Evolutionary conservation across 371 early-diverging fungal genomes (phyloP), one percentile per base, ranked within the genome.

Genomic region (Mucor circinelloides): DNA sequence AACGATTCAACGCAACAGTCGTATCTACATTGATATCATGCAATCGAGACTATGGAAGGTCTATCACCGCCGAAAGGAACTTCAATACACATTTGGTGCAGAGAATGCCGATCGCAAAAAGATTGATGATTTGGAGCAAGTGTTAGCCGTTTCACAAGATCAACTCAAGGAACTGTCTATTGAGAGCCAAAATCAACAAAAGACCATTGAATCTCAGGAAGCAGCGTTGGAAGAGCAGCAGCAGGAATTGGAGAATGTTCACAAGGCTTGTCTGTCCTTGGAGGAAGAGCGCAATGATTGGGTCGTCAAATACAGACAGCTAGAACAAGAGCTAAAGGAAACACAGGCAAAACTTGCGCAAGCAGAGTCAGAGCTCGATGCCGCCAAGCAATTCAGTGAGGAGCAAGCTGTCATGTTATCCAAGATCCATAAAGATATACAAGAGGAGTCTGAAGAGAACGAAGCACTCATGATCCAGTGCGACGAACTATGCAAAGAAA

Each of bases 31-130:
- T 59, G 52, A 52, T 27, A 60, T 60, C 46, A 60, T 84, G 27
- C 60, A 60, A n/a, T 52, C 52, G 13, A 52, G 52, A 27, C 23
- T 52, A 12, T 52, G 52, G 52, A 52, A 52, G 27, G 52, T 52
- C 9, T 52, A 52, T 63, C 87, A 93, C 69, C 97, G 97, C 58
- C 91, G 99, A 67, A 98, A 99, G 83, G 99, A 99, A n/a, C 85
- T 99, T 48, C 83, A 98, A 42, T 94, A 92, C 54, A 96, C 96
- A 1, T 91, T 90, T 66, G 90, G 90, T 17, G 79, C 86, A 17
- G 95, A 96, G 17, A 67, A 73, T 42, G 76, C 89, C 19, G 82
- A 87, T 9, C 81, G 82, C 30, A 80, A 88, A 63, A 80, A 87
- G 72, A 85, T 84, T 57, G 77, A 71, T 23, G 77, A 80, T 31